Base-by-base conservation (phyloP, 306 rosid species). In the Potentilla sterilis region DNA sequence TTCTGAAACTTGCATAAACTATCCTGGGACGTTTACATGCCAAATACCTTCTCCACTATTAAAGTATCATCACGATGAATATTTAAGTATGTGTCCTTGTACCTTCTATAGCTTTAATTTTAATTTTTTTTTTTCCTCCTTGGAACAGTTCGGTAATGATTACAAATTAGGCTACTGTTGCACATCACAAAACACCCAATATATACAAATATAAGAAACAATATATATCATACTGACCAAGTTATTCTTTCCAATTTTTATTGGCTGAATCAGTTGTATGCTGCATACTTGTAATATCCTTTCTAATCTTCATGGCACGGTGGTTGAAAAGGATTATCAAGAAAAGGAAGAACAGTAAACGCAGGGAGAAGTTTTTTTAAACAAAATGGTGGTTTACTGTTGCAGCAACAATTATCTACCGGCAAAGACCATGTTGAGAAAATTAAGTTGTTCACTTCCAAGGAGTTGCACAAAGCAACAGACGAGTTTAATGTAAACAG, bases 401-500 rank as follows among this genome's bases (percentile, higher is more conserved):
- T 65, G 44, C 13, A 65, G 12, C 43, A 65, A 38, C 24, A 65
- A 7, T 35, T 19, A 16, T 40, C 70, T 38, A 38, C 48, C 0
- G 24, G 70, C 18, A 15, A 38, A 65, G 70, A 2, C 22, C 41
- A 65, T 37, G 46, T 65, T 35, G 44, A 18, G 6, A 65, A 65
- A 19, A 65, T 32, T 9, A 65, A 12, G 69, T 1, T 65, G 47
- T 38, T 37, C 69, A 65, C 41, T 65, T 65, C 69, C 34, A 65
- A 18, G 42, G 69, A 65, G 43, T 19, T 65, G 13, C 54, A 19
- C 41, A 58, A 58, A 49, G 77, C 77, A 3, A 73, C 77, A 2
- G 42, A 73, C 38, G 40, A 15, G 22, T 73, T 73, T 46, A 73
- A 41, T 21, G 68, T 28, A 7, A 16, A 55, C 24, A 57, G 77